Base-by-base conservation (phyloP, 768 basidiomycete genomes). In the Porpolomopsis calyptriformis region DNA sequence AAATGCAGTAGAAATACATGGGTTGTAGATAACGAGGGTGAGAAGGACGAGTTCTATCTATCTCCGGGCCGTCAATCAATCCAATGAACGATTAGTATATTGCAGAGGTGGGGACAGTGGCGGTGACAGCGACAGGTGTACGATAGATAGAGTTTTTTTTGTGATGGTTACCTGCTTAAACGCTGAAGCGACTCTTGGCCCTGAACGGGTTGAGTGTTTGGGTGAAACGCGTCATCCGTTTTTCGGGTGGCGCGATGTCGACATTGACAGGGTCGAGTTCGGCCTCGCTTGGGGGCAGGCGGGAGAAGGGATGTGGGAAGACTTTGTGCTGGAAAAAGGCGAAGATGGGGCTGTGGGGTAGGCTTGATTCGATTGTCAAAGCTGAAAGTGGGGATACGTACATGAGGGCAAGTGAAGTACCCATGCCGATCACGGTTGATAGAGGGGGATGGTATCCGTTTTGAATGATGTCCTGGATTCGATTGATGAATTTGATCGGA, bases 381-480 rank as follows among this genome's bases (percentile, higher is more conserved):
- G 43, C 27, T 34, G 16, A 35, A 42, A 25, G 41, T 25, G 31
- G 14, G n/a, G 20, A 29, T n/a, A 68, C 79, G 48, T 57, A 83
- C 80, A 68, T 78, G 12, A 77, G 54, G 12, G 53, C 74, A 29
- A 84, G 53, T 2, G 82, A 82, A 14, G 65, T 65, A 11, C 64
- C 72, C 16, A 83, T 45, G 29, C 76, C 60, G 45, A 82, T 65
- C 44, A 73, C 65, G 1, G 77, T 78, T 11, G 62, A 57, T 26
- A 68, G 50, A 1, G 73, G 64, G 24, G 82, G 78, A 7, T 67
- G 60, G 55, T 81, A 82, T 2, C 70, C 71, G 37, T 61, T 60
- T 26, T 56, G 55, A 24, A 72, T 51, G 26, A 76, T 69, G 50
- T 76, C 73, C 77, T 80, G 51, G n/a, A n/a, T 6, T 35, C 40